Percentiles rank a stretch among this genome's conserved stretches.
These are phyloP conservation scores for Fraxinus platypoda DNA, from an alignment of 305 asterid species.

Conservation along the genomic window DNA sequence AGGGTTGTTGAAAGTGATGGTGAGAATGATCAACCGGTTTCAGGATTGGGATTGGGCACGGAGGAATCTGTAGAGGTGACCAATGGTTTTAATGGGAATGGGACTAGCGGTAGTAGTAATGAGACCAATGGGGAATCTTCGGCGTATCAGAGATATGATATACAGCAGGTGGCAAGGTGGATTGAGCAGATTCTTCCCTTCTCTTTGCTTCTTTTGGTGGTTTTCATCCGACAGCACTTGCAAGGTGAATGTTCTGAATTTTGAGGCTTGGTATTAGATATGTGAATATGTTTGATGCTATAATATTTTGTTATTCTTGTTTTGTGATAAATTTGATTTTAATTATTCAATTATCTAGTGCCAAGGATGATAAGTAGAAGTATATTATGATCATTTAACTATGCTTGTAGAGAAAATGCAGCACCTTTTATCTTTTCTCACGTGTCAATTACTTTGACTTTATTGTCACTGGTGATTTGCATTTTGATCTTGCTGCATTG, in stretches of 20 bases:
- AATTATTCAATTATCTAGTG: neutral
- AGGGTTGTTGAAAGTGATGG: constrained; percentile 23
- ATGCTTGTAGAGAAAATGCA: neutral
- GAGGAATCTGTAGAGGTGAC: constrained; percentile 31
- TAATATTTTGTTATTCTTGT: neutral
- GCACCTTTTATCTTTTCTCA: neutral
- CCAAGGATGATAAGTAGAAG: neutral
- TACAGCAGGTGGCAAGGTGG: constrained; percentile 78
- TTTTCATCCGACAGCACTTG: constrained; percentile 82
- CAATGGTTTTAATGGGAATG: constrained; percentile 36
- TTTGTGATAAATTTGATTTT: neutral
- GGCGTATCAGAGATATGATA: constrained; percentile 69
- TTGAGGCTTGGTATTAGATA: neutral
- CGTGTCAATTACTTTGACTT: neutral
- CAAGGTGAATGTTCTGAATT: constrained; percentile 49
- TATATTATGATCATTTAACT: neutral
- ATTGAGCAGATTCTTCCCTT: constrained; percentile 88
- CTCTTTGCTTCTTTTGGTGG: constrained; percentile 70
- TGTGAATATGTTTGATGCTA: neutral
- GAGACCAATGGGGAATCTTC: constrained; percentile 43
- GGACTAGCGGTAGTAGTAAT: constrained; percentile 28
- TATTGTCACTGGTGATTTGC: neutral
- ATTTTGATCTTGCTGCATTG: neutral
- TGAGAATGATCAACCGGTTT: constrained; percentile 11
- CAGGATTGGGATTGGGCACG: constrained; percentile 38